Conservation (phyloP, 2,329 filamentous ascomycete species). For the Cadophora gregata region DNA sequence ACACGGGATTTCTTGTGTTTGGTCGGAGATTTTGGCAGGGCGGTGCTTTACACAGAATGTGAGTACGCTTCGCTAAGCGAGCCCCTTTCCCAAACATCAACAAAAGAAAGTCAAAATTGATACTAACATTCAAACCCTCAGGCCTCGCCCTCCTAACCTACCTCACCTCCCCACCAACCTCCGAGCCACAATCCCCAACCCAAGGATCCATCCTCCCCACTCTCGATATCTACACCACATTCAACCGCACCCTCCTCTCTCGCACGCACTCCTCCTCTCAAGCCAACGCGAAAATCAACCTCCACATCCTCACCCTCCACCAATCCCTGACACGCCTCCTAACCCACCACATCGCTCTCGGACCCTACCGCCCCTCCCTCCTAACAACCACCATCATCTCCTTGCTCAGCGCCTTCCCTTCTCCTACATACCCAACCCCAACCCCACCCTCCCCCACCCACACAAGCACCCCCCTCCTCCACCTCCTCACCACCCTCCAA, state of each 20-base stretch:
- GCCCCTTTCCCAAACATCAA: background rate
- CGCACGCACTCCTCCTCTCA: constrained; percentile 25
- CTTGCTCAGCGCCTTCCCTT: constrained; percentile 65
- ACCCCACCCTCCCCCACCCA: constrained; percentile 79
- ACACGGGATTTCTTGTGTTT: constrained; percentile 63
- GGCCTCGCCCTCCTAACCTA: constrained; percentile 69
- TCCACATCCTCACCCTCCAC: constrained; percentile 51
- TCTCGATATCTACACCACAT: constrained; percentile 50
- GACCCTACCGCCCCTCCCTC: constrained; percentile 70
- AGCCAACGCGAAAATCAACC: constrained; percentile 39
- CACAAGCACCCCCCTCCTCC: constrained; percentile 66
- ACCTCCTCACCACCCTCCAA: constrained; percentile 76
- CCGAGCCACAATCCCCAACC: constrained; percentile 51
- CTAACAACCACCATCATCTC: constrained; percentile 69
- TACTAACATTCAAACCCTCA: constrained; percentile 14
- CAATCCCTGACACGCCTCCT: constrained; percentile 73
- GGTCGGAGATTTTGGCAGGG: constrained; percentile 52
- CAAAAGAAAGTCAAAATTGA: background rate
- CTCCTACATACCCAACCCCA: too few species aligned
- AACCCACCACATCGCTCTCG: constrained; percentile 63
- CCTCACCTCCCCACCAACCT: constrained; percentile 48
- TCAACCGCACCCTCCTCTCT: constrained; percentile 51
- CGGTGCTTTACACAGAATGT: constrained; percentile 64
- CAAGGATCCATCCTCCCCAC: constrained; percentile 64
- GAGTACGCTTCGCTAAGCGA: constrained; percentile 2